A percentile compares a stretch with the other conserved stretches of the same genome.
Conservation (phyloP, 768 basidiomycete genomes). For the Podaxis sp. region DNA sequence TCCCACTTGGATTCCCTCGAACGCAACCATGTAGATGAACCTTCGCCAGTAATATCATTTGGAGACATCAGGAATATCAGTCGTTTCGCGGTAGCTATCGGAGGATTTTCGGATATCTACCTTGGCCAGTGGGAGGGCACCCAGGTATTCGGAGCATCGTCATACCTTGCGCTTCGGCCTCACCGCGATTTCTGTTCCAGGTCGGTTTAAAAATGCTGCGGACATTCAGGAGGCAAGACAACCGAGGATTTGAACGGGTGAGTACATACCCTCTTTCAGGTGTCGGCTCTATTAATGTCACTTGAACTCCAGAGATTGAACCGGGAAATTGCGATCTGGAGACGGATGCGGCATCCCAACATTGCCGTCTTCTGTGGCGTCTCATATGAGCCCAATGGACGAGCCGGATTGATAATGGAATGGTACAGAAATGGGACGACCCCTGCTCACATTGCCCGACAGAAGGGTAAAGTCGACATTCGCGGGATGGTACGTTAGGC, state of each 20-base stretch:
- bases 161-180: not conserved
- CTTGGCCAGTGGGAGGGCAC: conserved; percentile 17
- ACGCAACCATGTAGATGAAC: not conserved
- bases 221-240: conserved; percentile 20
- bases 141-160: not conserved
- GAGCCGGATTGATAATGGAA: conserved; percentile 39
- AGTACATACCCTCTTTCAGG: not conserved
- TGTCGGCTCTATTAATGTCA: not conserved
- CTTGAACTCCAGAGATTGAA: conserved; percentile 34
- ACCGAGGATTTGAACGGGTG: conserved; percentile 21
- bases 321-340: conserved; percentile 40
- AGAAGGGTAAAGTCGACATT: conserved; percentile 17
- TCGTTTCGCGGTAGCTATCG: conserved; percentile 20
- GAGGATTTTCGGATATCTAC: conserved; percentile 30
- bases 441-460: conserved; percentile 20
- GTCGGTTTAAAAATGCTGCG: conserved; percentile 28
- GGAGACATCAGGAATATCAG: not conserved
- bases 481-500: conserved; percentile 19
- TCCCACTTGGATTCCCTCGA: no score
- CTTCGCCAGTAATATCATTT: not conserved
- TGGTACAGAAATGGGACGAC: conserved; percentile 35
- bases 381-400: conserved; percentile 30
- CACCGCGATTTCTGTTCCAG: conserved; percentile 4
- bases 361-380: conserved; percentile 42
- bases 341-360: conserved; percentile 38